Evolutionary conservation across 495 filamentous ascomycete species (phyloP).

Genomic region (Talaromyces stipitatus): DNA sequence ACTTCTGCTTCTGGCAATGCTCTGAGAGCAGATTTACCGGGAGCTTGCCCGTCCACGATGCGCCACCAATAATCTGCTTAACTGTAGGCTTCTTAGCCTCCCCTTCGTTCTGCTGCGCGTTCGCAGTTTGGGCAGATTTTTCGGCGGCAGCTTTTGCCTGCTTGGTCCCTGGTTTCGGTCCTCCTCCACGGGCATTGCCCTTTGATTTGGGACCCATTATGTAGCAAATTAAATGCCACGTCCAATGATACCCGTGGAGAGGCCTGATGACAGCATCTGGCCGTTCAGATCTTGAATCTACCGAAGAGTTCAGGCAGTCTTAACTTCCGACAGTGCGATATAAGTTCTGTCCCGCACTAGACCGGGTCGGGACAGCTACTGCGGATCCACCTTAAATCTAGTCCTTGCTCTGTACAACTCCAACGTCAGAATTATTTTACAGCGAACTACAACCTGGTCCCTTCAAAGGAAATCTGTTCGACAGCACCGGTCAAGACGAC

Average conservation of each 20-base stretch:
- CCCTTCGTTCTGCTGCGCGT: conserved; percentile 26
- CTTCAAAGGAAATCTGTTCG: background rate
- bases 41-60: conserved; percentile 96
- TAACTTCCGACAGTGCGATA: background rate
- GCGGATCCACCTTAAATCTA: background rate
- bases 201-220: conserved; percentile 41
- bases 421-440: too few relatives aligned
- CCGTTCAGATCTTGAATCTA: background rate
- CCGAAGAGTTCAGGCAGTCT: background rate
- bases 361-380: conserved; percentile 15
- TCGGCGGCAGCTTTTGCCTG: conserved; percentile 37
- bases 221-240: background rate
- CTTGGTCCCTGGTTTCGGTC: conserved; percentile 36
- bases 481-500: background rate
- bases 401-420: too few relatives aligned
- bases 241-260: conserved; percentile 17
- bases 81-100: conserved; percentile 70
- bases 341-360: conserved; percentile 26
- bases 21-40: conserved; percentile 89
- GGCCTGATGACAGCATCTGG: background rate
- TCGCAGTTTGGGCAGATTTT: conserved; percentile 16
- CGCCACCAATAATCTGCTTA: conserved; percentile 83
- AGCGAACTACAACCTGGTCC: too few relatives aligned
- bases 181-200: conserved; percentile 28
- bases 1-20: conserved; percentile 90